Base-by-base conservation (phyloP, 306 rosid species). In the Medicago ruthenica region DNA sequence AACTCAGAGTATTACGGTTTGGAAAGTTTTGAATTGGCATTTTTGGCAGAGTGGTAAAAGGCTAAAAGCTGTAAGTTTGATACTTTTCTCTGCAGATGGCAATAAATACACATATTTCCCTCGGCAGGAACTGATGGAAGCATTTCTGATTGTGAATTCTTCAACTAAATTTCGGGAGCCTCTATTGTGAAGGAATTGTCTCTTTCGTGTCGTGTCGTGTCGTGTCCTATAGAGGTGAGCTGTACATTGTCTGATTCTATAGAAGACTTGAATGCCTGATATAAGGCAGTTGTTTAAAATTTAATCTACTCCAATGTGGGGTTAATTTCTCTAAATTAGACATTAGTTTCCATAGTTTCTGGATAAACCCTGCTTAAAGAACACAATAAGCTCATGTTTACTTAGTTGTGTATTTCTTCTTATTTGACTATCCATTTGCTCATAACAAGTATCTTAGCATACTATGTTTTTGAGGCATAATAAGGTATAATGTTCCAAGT, bases 231-330 rank as follows among this genome's bases (percentile, higher is more conserved):
- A 79, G 86, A 89, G 87, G 75, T 80, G 81, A 89, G 85, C 70
- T 87, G 91, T 87, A 89, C 88, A 88, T 89, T 82, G 81, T 83
- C 84, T 75, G 78, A 82, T 85, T 84, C 83, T 88, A 75, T 76
- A 74, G 74, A 78, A 84, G 82, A 83, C 82, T 79, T 66, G 3
- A 81, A 75, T 76, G 73, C 81, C 78, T 74, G 64, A 45, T 81
- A 76, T 53, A 27, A 81, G 79, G 85, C 55, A 39, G 48, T 62
- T 62, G 54, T 77, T 79, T 67, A 76, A 51, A 69, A 73, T 80
- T 81, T 74, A 72, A 83, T 87, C 63, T 72, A 70, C 84, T 84
- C 62, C 75, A 24, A 21, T 57, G 79, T 86, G 67, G 75, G 73
- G 62, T 76, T 66, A 55, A 78, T 72, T 76, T 71, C 54, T 69